Evolutionary conservation across 2,329 filamentous ascomycete genomes (phyloP), one percentile per base, ranked within the genome.

Genomic region (Capronia coronata): DNA sequence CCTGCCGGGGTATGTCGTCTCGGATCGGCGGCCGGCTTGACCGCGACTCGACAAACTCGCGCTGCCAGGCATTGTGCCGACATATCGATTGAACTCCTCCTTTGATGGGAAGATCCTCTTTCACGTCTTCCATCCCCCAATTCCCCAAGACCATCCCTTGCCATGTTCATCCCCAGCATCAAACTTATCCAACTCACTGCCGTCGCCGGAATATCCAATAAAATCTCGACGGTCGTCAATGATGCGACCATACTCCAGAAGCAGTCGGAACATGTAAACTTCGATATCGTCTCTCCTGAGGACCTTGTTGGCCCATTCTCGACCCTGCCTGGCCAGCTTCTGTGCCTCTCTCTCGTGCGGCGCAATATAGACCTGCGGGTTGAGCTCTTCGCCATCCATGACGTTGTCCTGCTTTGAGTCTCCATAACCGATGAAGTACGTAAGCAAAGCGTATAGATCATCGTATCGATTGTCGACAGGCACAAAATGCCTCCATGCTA

Each of bases 191-290:
- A 61, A 39, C 35, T 61, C 58, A 38, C 51, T 57, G 29, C 59
- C 59, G 40, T 68, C 64, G 3, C 64, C 64, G 18, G 68, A 65
- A 58, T 77, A 84, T 9, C 80, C 80, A 60, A 83, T 80, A 0
- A 63, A 68, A 47, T 78, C 75, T 45, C 80, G 72, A 56, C 81
- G 73, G 53, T 83, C 80, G 52, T 83, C 80, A 55, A 82, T 75
- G n/a, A 83, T 75, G 13, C 80, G 73, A 19, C 73, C 80, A 52
- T 84, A 84, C 60, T 80, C 82, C 40, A 62, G 51, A n/a, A 61
- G 59, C 37, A 63, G 62, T 59, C 66, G 56, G 53, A 66, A 67
- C 54, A 64, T 64, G 55, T 69, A 69, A 6, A 79, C 80, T 67
- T 86, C 82, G 68, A 87, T 79, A 61, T 87, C 83, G 52, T 67